These are phyloP conservation scores for Curvularia verruculosa DNA, from an alignment of 2,329 filamentous ascomycete genomes.

Conservation along the genomic window DNA sequence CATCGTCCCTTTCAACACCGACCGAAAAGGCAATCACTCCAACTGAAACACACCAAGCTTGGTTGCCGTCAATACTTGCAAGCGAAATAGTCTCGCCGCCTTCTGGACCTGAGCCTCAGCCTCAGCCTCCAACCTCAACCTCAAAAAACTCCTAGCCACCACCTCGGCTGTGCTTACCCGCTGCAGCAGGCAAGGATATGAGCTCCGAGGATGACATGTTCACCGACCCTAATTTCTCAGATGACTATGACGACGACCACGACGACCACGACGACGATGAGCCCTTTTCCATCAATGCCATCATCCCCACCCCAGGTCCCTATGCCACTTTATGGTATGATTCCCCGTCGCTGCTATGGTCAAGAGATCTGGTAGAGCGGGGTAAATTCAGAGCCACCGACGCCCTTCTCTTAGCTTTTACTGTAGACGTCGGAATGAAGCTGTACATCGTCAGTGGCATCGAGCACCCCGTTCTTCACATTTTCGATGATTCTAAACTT, in stretches of 20 bases:
- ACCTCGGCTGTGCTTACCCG: background rate
- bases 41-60: background rate
- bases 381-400: background rate
- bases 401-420: slow-evolving; percentile 5
- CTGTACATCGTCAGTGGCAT: slow-evolving; percentile 2
- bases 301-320: background rate
- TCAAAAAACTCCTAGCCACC: background rate
- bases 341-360: background rate
- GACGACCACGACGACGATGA: background rate
- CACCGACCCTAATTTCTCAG: background rate
- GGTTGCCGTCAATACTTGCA: background rate
- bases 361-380: background rate
- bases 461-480: background rate
- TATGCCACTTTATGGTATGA: background rate
- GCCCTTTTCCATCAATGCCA: background rate
- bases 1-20: background rate
- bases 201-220: background rate
- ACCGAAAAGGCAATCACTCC: background rate
- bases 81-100: background rate
- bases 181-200: background rate
- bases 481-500: background rate
- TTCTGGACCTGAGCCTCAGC: background rate
- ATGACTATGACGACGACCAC: background rate
- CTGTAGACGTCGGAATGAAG: slow-evolving; percentile 7
- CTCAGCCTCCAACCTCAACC: too few relatives aligned